These are phyloP conservation scores for Pistacia integerrima DNA, from an alignment of 345 rosid species.

Conservation along the genomic window DNA sequence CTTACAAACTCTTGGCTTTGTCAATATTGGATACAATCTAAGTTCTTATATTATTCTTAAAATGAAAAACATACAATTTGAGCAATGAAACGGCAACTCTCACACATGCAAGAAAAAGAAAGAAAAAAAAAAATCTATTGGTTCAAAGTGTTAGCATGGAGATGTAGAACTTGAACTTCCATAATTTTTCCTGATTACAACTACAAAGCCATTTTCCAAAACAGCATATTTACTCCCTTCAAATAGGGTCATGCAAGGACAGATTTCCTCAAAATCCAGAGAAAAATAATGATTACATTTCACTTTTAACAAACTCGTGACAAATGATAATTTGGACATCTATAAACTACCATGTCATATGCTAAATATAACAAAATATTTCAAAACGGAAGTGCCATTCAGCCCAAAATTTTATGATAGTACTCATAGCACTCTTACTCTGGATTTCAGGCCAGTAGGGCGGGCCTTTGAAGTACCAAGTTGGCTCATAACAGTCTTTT, in stretches of 20 bases:
- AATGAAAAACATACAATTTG: background rate
- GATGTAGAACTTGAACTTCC: background rate
- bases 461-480: constrained; percentile 65
- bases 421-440: constrained; percentile 60
- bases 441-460: constrained; percentile 62
- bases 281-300: background rate
- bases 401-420: constrained; percentile 1
- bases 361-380: background rate
- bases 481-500: constrained; percentile 70
- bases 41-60: background rate
- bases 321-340: background rate
- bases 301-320: too few relatives aligned
- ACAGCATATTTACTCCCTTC: background rate
- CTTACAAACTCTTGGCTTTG: background rate
- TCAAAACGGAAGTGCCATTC: constrained; percentile 12
- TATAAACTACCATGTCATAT: background rate
- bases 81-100: constrained; percentile 10
- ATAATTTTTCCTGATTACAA: constrained; percentile 8
- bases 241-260: constrained; percentile 10
- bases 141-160: background rate
- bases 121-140: background rate
- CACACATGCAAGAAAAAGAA: constrained; percentile 6
- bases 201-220: background rate
- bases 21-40: background rate
- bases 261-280: constrained; percentile 1